phyloP scores from a whole-genome alignment of 192 early-diverging fungal species.

The Linnemannia zychae region DNA sequence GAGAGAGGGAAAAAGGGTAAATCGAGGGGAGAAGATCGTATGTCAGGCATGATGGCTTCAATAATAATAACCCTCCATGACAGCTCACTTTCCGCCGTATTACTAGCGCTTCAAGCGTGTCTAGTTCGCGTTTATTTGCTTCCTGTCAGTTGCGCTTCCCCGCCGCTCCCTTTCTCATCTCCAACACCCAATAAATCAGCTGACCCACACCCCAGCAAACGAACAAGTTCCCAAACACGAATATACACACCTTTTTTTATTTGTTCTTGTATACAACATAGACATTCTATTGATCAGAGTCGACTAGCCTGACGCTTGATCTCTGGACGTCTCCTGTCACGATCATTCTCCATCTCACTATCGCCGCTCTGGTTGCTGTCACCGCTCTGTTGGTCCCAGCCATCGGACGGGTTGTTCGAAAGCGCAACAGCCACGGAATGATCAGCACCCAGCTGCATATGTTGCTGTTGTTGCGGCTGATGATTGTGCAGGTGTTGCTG shows the following conservation, averaged over 20 bases:
- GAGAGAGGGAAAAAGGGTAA: neutral
- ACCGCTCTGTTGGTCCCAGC: neutral
- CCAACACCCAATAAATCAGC: neutral
- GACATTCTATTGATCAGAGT: constrained; percentile 12
- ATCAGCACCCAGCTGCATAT: neutral
- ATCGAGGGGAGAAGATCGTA: neutral
- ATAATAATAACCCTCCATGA: neutral
- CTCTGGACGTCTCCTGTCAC: constrained; percentile 6
- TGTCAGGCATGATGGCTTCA: no score
- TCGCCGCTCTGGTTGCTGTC: constrained; percentile 20
- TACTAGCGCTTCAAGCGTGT: neutral
- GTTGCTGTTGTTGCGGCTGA: neutral
- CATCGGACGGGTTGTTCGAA: neutral
- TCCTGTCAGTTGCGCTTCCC: neutral
- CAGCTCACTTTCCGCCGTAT: neutral
- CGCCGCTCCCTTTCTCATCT: neutral
- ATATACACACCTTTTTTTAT: neutral
- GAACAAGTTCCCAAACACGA: neutral
- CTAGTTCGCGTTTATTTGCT: neutral
- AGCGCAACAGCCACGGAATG: neutral
- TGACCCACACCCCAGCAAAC: neutral
- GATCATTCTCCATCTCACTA: constrained; percentile 25
- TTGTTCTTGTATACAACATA: neutral
- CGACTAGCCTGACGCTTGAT: constrained; percentile 25
- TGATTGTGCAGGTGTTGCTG: neutral